A percentile compares a stretch with the other conserved stretches of the same genome.
Conservation (phyloP, 2,329 filamentous ascomycete species). For the Aphanocladium album region DNA sequence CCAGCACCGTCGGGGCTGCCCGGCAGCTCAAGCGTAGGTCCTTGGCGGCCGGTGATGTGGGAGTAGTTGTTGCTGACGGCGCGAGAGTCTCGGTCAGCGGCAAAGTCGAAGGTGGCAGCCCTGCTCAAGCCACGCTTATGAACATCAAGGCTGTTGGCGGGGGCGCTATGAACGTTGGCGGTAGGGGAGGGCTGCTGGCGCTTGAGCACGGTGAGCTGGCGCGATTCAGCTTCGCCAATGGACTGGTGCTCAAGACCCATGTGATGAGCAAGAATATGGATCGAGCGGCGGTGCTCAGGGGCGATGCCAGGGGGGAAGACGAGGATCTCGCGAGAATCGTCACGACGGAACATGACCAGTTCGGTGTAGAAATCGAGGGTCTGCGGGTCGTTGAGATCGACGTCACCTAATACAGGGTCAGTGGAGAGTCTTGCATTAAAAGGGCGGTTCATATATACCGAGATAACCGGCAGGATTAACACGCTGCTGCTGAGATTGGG, state of each 20-base stretch:
- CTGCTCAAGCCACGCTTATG: conserved; percentile 82
- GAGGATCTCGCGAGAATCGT: conserved; percentile 69
- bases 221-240: conserved; percentile 78
- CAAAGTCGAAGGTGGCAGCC: conserved; percentile 96
- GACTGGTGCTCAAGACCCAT: conserved; percentile 90
- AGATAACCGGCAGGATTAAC: conserved; percentile 30
- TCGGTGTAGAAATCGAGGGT: conserved; percentile 88
- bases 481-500: conserved; percentile 54
- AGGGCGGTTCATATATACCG: conserved; percentile 32
- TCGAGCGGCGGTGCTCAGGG: conserved; percentile 79
- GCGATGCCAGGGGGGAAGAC: conserved; percentile 78
- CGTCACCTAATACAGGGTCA: conserved; percentile 43
- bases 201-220: conserved; percentile 87
- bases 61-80: conserved; percentile 61
- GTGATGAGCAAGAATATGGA: conserved; percentile 92
- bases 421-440: conserved; percentile 2
- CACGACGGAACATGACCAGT: conserved; percentile 81
- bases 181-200: conserved; percentile 49
- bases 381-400: conserved; percentile 87
- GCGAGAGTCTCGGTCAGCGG: conserved; percentile 67
- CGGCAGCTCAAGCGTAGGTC: conserved; percentile 81
- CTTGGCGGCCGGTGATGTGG: conserved; percentile 71
- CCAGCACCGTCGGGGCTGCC: conserved; percentile 63
- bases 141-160: conserved; percentile 66
- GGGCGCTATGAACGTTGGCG: conserved; percentile 50